Conservation (phyloP, 2,329 filamentous ascomycete genomes). For the Davidsoniella eucalypti region DNA sequence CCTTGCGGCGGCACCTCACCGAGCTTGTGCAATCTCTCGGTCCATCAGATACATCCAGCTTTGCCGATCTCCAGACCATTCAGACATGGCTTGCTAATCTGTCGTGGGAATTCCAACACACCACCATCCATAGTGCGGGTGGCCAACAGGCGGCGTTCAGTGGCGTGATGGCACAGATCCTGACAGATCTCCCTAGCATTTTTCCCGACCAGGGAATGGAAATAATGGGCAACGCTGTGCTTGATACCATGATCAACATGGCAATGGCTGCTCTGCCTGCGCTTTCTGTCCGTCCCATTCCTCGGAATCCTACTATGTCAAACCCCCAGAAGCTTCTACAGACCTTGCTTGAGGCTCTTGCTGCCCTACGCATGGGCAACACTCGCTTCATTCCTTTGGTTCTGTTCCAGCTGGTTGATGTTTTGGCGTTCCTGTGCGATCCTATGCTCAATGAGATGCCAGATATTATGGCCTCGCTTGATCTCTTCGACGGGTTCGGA, state of each 20-base stretch:
- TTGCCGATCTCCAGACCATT: conserved; percentile 35
- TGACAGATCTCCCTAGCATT: conserved; percentile 49
- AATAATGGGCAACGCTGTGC: conserved; percentile 56
- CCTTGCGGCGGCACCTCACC: conserved; percentile 18
- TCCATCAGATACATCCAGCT: conserved; percentile 21
- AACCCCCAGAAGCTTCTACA: conserved; percentile 55
- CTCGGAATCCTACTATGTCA: conserved; percentile 40
- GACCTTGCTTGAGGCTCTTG: conserved; percentile 50
- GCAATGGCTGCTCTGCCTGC: conserved; percentile 28
- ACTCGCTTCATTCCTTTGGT: conserved; percentile 63
- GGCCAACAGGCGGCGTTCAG: conserved; percentile 9
- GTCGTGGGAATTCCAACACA: conserved; percentile 30
- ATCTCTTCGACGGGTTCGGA: conserved; percentile 51
- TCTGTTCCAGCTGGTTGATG: conserved; percentile 57
- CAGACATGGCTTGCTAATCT: conserved; percentile 49
- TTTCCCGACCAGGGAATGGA: conserved; percentile 61
- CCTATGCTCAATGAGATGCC: conserved; percentile 44
- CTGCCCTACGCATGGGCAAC: conserved; percentile 56
- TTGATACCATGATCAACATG: conserved; percentile 52
- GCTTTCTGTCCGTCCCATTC: conserved; percentile 46
- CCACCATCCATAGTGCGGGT: conserved; percentile 7
- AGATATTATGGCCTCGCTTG: conserved; percentile 36
- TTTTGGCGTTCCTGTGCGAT: conserved; percentile 45
- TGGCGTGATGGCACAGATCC: conserved; percentile 20
- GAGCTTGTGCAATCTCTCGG: conserved; percentile 10